Evolutionary conservation across 1,139 yeast species (phyloP), one percentile per base, ranked within the genome.

Genomic region (Protomyces gravidus): DNA sequence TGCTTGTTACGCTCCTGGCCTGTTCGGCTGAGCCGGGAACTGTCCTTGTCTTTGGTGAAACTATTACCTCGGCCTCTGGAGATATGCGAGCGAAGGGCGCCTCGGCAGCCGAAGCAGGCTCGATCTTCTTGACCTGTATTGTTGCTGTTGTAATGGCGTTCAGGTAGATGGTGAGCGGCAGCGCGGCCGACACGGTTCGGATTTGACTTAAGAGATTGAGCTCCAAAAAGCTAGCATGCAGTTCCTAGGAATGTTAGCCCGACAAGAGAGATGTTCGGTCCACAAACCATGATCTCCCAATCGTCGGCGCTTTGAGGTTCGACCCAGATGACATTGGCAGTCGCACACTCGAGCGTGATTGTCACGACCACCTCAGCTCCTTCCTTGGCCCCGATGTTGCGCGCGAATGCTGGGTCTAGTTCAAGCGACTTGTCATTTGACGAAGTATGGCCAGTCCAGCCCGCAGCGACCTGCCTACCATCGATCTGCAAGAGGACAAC

Each of bases 291-390:
- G n/a, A 58, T 39, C 67, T 90, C 97, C 97, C 97, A 92, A 69
- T 92, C 98, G 2, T 86, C 79, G 2, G 84, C 72, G 0, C 87
- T 78, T 33, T 80, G 72, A 0, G 97, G 97, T 68, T 89, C 97
- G 49, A 90, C 77, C 68, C 81, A 83, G 6, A 90, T 83, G 4
- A 83, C 80, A 5, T 77, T 72, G 0, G 89, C 83, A 55, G 74
- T 77, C 25, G 75, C 79, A 13, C 78, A 76, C 39, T 79, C 75
- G 39, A 78, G 70, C 50, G 70, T 75, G 9, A 75, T 67, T 15
- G 69, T 68, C 11, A 79, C n/a, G n/a, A 17, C 68, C n/a, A 84
- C 76, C 28, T 70, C 67, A 3, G 76, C 74, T 11, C 71, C 73
- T 39, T 83, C 83, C 3, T 65, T 62, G 9, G 88, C 66, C 0